Base-by-base conservation (phyloP, 306 rosid genomes). In the Quercus agrifolia region DNA sequence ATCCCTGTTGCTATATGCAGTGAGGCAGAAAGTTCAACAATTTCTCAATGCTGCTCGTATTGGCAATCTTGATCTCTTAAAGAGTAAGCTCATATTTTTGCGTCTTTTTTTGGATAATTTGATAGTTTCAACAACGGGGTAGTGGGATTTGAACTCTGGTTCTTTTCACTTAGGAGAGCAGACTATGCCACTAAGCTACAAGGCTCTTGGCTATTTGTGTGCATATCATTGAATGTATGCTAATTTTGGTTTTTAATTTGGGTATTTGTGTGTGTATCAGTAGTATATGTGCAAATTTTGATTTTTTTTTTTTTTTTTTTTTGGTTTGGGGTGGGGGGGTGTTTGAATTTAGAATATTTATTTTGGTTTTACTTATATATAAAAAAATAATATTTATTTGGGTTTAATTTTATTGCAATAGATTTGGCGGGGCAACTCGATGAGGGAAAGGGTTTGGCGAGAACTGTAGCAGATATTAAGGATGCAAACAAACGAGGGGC, bases 401-500 rank as follows among this genome's bases (percentile, higher is more conserved):
- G 59, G 81, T 13, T 74, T 74, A 19, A 14, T 56, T 61, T 78
- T 76, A 54, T 49, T 9, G 31, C 64, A 31, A 70, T 71, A 95
- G 99, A 86, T 9, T 88, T 91, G 86, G 98, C 93, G 7, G 52
- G 56, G 56, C 89, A 92, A 63, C 92, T 95, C 35, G 92, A 90
- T 31, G 99, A 95, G 57, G 93, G 93, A 1, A 88, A 89, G 70
- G 96, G 89, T 57, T 78, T 95, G 80, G 33, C 89, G 1, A 87
- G 83, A 82, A 88, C 96, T 1, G 90, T 93, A 77, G 92, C 89
- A 20, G 93, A 90, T 44, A 87, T 95, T 15, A 91, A 91, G 80
- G 99, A 95, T 70, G 99, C 96, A 35, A 93, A 95, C 85, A 91
- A 95, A 78, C 88, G 99, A 56, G 97, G 97, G 11, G 99, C 99